Evolutionary conservation across 2,329 filamentous ascomycete species (phyloP).

Genomic region (Fusarium aywerte): DNA sequence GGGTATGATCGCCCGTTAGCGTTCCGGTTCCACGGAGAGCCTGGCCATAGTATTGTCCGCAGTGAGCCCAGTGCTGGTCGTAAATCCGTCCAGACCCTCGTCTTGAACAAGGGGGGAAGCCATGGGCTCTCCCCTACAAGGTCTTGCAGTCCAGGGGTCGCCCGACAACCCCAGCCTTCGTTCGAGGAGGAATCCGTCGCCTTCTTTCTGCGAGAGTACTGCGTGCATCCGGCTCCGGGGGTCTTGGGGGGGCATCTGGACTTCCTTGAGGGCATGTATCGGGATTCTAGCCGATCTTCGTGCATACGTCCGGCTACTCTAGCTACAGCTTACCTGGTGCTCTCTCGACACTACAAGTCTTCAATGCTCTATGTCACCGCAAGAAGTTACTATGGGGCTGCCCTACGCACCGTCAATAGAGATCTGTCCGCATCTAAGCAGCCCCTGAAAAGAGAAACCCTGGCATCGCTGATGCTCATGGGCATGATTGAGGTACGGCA

Average conservation of each 20-base stretch:
- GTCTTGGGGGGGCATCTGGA: constrained; percentile 26
- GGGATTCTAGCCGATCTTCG: constrained; percentile 9
- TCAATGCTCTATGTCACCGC: constrained; percentile 30
- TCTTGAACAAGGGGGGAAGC: background rate
- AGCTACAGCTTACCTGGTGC: constrained; percentile 24
- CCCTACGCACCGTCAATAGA: constrained; percentile 25
- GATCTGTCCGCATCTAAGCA: constrained; percentile 21
- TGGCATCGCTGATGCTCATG: constrained; percentile 29
- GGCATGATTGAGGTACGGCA: constrained; percentile 29
- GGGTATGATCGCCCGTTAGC: constrained; percentile 34
- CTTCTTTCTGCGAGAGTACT: constrained; percentile 28
- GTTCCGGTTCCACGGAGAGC: constrained; percentile 32
- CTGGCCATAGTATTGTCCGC: constrained; percentile 22
- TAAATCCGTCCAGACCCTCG: constrained; percentile 1
- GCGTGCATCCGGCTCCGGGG: constrained; percentile 13
- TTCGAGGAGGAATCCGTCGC: constrained; percentile 30
- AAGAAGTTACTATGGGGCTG: constrained; percentile 21
- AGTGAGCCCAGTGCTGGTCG: background rate
- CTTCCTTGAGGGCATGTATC: constrained; percentile 26
- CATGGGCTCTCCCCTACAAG: background rate
- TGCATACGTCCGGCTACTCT: constrained; percentile 30
- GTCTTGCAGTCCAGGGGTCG: background rate
- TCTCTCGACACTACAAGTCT: constrained; percentile 34
- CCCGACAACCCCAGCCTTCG: constrained; percentile 31
- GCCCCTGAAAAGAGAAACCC: constrained; percentile 24